These are phyloP conservation scores for Bolboschoenus planiculmis DNA, from an alignment of 176 grass and related monocot genomes.

Conservation along the genomic window DNA sequence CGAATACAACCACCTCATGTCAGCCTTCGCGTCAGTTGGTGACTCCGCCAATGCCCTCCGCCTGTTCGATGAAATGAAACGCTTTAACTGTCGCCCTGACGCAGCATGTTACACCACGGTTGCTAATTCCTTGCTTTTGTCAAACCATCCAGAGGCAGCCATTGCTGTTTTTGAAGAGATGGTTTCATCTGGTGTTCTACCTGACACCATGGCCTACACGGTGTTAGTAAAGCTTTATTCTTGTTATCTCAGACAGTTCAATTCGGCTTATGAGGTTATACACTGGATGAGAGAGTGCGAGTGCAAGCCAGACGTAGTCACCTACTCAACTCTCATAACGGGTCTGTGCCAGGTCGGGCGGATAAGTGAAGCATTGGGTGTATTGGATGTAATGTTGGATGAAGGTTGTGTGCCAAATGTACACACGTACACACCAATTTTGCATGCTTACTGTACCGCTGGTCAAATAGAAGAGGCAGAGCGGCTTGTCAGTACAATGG, in stretches of 20 bases:
- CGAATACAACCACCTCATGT: constrained; percentile 78
- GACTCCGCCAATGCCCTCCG: constrained; percentile 45
- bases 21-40: constrained; percentile 28
- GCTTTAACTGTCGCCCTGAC: constrained; percentile 47
- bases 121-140: constrained; percentile 36
- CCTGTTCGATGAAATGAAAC: constrained; percentile 82
- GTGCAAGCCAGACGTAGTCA: constrained; percentile 56
- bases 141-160: constrained; percentile 28
- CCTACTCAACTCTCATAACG: constrained; percentile 68
- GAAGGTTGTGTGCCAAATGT: constrained; percentile 66
- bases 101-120: constrained; percentile 70
- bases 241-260: constrained; percentile 42
- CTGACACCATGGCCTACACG: constrained; percentile 47
- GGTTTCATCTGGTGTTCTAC: constrained; percentile 31
- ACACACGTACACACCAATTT: constrained; percentile 69
- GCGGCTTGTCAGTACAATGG: constrained; percentile 51
- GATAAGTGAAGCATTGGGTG: constrained; percentile 65
- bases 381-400: constrained; percentile 79
- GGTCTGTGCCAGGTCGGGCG: constrained; percentile 57
- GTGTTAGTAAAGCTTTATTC: constrained; percentile 72
- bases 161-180: constrained; percentile 50
- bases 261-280: constrained; percentile 57
- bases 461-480: constrained; percentile 54
- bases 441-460: constrained; percentile 50
- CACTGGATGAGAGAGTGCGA: constrained; percentile 44